These are phyloP conservation scores for Hericium coralloides DNA, from an alignment of 768 basidiomycete species.

Conservation along the genomic window DNA sequence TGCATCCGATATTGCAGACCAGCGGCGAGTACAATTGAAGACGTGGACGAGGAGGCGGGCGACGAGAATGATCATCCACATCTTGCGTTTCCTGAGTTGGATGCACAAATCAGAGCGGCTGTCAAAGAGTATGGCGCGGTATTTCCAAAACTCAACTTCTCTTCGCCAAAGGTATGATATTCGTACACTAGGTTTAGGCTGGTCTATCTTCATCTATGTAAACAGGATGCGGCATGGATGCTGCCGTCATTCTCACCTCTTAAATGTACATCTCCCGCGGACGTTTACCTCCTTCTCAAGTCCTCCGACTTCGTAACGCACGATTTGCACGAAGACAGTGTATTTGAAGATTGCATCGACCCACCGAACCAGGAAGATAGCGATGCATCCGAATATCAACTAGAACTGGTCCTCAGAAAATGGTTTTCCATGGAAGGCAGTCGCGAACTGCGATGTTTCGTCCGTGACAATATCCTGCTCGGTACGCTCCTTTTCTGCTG, in stretches of 20 bases:
- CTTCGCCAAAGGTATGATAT: slow-evolving; percentile 70
- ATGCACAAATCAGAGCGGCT: slow-evolving; percentile 54
- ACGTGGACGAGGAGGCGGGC: slow-evolving; percentile 35
- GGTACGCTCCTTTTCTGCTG: slow-evolving; percentile 37
- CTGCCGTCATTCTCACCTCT: slow-evolving; percentile 76
- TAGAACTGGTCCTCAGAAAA: slow-evolving; percentile 84
- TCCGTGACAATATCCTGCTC: slow-evolving; percentile 57
- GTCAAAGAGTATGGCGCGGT: slow-evolving; percentile 71
- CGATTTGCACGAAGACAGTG: slow-evolving; percentile 49
- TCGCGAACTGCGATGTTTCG: slow-evolving; percentile 88
- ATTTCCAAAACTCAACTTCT: slow-evolving; percentile 96
- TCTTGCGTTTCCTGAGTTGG: slow-evolving; percentile 79
- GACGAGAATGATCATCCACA: slow-evolving; percentile 26
- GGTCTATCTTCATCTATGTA: neutral
- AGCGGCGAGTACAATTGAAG: slow-evolving; percentile 43
- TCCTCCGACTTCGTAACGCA: slow-evolving; percentile 86
- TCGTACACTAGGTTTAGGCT: neutral
- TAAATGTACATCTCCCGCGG: slow-evolving; percentile 80
- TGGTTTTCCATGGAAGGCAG: slow-evolving; percentile 83
- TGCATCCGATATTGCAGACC: slow-evolving; percentile 27
- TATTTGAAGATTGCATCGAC: slow-evolving; percentile 58
- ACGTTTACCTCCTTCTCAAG: slow-evolving; percentile 88
- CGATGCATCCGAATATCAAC: slow-evolving; percentile 34
- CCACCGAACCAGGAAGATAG: neutral
- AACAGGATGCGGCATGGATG: slow-evolving; percentile 89